A percentile compares a stretch with the other conserved stretches of the same genome.
These are phyloP conservation scores for Hymenoscyphus fraxineus DNA, from an alignment of 2,329 filamentous ascomycete genomes.

Conservation along the genomic window DNA sequence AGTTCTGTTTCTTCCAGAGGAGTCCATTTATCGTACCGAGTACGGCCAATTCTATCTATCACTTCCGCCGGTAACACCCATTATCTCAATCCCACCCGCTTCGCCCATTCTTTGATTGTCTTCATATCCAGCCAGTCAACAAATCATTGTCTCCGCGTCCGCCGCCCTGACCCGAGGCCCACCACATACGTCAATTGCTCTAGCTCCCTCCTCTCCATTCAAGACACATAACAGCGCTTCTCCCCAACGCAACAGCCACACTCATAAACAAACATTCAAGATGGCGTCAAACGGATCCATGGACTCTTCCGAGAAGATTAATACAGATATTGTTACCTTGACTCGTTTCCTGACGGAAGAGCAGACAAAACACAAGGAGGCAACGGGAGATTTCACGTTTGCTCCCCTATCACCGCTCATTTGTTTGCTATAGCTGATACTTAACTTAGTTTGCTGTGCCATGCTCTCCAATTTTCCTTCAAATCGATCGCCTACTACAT, in stretches of 20 bases:
- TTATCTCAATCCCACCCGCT: neutral
- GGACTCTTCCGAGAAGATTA: constrained; percentile 68
- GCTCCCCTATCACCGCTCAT: constrained; percentile 32
- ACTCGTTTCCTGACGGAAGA: constrained; percentile 96
- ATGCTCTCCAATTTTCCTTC: constrained; percentile 98
- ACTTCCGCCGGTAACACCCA: neutral
- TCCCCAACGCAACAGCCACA: constrained; percentile 1
- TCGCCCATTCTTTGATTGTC: constrained; percentile 6
- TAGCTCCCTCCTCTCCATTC: constrained; percentile 9
- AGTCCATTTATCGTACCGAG: constrained; percentile 13
- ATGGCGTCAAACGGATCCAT: constrained; percentile 7
- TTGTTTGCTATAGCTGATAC: constrained; percentile 12
- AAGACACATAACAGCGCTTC: neutral
- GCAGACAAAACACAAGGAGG: constrained; percentile 87
- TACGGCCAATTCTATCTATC: neutral
- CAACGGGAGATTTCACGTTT: constrained; percentile 97
- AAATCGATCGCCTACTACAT: constrained; percentile 99
- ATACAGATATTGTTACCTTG: constrained; percentile 93
- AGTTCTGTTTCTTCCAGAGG: constrained; percentile 15
- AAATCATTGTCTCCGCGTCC: constrained; percentile 5
- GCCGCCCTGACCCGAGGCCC: constrained; percentile 32
- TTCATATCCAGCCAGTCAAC: constrained; percentile 14
- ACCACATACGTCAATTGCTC: constrained; percentile 17
- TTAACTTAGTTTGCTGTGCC: constrained; percentile 74
- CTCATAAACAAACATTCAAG: constrained; percentile 7